Evolutionary conservation across 2,329 filamentous ascomycete genomes (phyloP).

Genomic region (Verticillium isaacii): DNA sequence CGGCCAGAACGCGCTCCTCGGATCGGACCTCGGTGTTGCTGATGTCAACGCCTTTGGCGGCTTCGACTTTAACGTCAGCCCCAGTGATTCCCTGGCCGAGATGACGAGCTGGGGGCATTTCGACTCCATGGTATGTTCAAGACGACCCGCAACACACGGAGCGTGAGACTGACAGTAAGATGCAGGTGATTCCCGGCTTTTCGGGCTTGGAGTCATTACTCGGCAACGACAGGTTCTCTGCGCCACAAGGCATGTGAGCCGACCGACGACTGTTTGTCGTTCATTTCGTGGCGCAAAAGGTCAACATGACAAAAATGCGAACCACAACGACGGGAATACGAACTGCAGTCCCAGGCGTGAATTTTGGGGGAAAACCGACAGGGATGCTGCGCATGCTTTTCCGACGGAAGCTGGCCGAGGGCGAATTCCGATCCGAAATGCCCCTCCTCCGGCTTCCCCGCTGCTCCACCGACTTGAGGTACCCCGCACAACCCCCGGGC

Average conservation of each 20-base stretch:
- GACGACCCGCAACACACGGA: not conserved
- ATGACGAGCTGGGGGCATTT: constrained; percentile 14
- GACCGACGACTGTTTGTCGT: too few relatives aligned
- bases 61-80: constrained; percentile 7
- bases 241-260: not conserved
- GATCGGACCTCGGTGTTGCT: not conserved
- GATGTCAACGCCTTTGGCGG: constrained; percentile 2
- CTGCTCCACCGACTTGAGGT: not conserved
- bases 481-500: not conserved
- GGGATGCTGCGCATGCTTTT: not conserved
- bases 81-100: constrained; percentile 10
- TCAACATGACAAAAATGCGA: too few relatives aligned
- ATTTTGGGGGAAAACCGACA: too few relatives aligned
- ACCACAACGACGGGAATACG: too few relatives aligned
- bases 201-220: constrained; percentile 6
- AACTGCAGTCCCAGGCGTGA: too few relatives aligned
- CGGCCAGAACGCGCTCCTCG: not conserved
- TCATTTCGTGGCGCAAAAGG: too few relatives aligned
- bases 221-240: constrained; percentile 1
- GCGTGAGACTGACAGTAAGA: accelerated
- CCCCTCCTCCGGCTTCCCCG: not conserved
- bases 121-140: constrained; percentile 8
- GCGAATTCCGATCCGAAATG: not conserved
- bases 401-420: not conserved
- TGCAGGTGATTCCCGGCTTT: constrained; percentile 9